Base-by-base conservation (phyloP, 2,329 filamentous ascomycete species). In the Pleurostoma richardsiae region DNA sequence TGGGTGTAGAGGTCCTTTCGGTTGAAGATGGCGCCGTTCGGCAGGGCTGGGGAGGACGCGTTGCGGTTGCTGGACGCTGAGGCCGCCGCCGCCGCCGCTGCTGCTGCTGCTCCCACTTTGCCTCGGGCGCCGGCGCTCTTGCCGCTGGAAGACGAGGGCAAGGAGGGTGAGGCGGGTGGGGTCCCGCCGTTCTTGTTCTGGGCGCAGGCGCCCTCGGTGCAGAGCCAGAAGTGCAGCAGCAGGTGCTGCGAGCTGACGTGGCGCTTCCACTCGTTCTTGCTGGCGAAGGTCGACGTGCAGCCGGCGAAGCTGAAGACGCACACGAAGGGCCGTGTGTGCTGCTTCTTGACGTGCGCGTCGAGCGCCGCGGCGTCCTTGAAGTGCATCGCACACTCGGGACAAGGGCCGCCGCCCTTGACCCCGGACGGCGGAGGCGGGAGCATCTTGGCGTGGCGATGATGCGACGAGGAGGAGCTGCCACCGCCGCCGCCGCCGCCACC, bases 191-290 rank as follows among this genome's bases (percentile, higher is more conserved):
- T 61, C 28, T 59, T 60, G 8, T 59, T 55, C 29, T 67, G 59
- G 11, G 62, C 65, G 60, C 82, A 85, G 6, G 65, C 59, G 50
- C 80, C 85, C 30, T 86, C 71, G 53, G 83, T 77, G 68, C 91
- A 97, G 48, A 85, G 74, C 80, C 85, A 96, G 66, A 83, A 87
- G 40, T 78, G 71, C 3, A 88, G 72, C 45, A 84, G 79, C 27
- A 96, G 72, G 60, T 97, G 92, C 60, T 95, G 87, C 0, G 86
- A 87, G 30, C 74, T 71, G 57, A 92, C 82, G 61, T 97, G 92
- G 0, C 92, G 82, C 65, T 96, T 96, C 92, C 92, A 96, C 64
- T 96, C 91, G 61, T 96, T 96, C 69, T 95, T 96, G 55, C 78
- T 84, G 3, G 79, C 76, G 59, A 96, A 96, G 1, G 76, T 82